Conservation (phyloP, 305 asterid species). For the Fraxinus sp. region DNA sequence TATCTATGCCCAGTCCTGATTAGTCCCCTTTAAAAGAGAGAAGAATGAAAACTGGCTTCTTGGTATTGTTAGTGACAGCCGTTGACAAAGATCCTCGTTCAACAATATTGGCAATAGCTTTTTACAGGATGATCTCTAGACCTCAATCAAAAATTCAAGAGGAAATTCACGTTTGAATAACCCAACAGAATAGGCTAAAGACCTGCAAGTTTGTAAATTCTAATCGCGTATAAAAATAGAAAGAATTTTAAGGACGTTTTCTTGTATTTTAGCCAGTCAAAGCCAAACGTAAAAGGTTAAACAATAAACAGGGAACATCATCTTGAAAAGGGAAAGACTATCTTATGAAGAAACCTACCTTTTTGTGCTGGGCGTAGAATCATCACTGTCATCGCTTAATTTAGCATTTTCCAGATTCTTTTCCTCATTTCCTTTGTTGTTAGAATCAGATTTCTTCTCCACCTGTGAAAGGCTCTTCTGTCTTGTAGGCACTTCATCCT, state of each 20-base stretch:
- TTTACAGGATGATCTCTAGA: background rate
- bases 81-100: slow-evolving; percentile 3
- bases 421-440: slow-evolving; percentile 31
- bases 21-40: background rate
- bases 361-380: slow-evolving; percentile 23
- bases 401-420: slow-evolving; percentile 34
- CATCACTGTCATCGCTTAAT: slow-evolving; percentile 26
- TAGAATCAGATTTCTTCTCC: slow-evolving; percentile 34
- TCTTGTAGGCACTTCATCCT: slow-evolving; percentile 27
- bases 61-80: background rate
- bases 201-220: background rate
- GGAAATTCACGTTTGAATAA: background rate
- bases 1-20: background rate
- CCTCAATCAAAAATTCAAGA: slow-evolving; percentile 1
- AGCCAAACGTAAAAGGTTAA: background rate
- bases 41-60: background rate
- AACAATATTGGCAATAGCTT: background rate
- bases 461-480: slow-evolving; percentile 34
- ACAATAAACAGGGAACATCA: background rate
- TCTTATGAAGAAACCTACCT: slow-evolving; percentile 39
- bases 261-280: slow-evolving; percentile 7
- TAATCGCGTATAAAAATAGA: background rate
- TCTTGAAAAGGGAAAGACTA: background rate
- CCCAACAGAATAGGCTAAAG: background rate
- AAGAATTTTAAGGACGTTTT: background rate